Base-by-base conservation (phyloP, 345 rosid species). In the Chamaenerion angustifolium region DNA sequence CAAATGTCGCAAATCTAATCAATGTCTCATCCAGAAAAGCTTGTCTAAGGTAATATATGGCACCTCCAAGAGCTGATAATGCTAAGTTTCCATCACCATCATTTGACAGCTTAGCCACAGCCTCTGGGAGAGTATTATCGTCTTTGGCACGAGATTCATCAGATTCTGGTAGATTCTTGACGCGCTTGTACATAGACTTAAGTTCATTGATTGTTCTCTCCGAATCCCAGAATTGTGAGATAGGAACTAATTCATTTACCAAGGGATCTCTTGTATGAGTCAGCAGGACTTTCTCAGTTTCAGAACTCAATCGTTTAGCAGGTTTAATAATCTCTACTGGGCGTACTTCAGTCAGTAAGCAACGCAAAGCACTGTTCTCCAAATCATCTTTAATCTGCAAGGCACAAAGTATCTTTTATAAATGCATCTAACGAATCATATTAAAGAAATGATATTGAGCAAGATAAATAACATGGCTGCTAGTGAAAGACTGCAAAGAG, bases 271-370 rank as follows among this genome's bases (percentile, higher is more conserved):
- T 80, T 55, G 98, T 80, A 66, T 92, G 78, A 68, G 96, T 78
- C 63, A 70, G 44, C 48, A 92, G 61, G 46, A 75, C 82, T 62
- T 65, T 78, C 76, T 92, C 95, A 46, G 90, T 71, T 71, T 77
- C 84, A 66, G 76, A 58, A 59, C 95, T 80, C 50, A 92, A 76
- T 54, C 57, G 9, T 37, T 77, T 77, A 58, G 76, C 73, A 64
- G 95, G 95, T 73, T 84, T 92, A 48, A 92, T 80, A 46, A 92
- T 77, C 77, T 92, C 98, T 58, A 84, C 98, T 0, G 96, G 98
- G 65, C 90, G 82, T 51, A 82, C 55, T 77, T 92, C 90, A 55
- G 96, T 75, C 58, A 92, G 74, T 50, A 92, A 66, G 63, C 85
- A 67, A 66, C 82, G 80, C 61, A 92, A 65, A 12, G 71, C 75